phyloP scores from a whole-genome alignment of 345 rosid species.

The Anastatica hierochuntica region DNA sequence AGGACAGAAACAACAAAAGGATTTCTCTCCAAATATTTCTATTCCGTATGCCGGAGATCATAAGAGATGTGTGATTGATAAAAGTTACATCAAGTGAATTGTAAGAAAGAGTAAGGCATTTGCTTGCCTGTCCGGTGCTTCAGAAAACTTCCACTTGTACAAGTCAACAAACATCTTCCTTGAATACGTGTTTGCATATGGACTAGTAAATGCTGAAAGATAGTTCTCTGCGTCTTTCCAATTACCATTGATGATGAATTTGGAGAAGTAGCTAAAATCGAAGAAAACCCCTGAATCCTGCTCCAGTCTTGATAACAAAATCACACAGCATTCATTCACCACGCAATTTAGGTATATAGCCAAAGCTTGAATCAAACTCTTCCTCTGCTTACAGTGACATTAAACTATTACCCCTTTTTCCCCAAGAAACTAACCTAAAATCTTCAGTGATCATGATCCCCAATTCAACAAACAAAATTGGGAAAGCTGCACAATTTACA shows the following conservation, averaged over 20 bases:
- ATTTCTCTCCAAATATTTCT: too few relatives aligned
- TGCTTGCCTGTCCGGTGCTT: conserved; percentile 18
- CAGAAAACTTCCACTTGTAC: conserved; percentile 22
- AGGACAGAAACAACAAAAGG: background rate
- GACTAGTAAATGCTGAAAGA: conserved; percentile 29
- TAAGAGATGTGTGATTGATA: background rate
- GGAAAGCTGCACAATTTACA: too few relatives aligned
- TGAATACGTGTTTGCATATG: conserved; percentile 19
- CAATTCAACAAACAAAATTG: background rate
- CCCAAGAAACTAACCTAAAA: background rate
- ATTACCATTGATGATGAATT: conserved; percentile 17
- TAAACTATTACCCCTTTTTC: background rate
- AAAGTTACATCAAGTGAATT: background rate
- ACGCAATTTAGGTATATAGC: background rate
- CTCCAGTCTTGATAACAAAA: conserved; percentile 24
- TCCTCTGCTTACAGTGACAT: background rate
- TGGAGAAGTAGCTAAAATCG: conserved; percentile 17
- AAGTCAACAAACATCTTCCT: conserved; percentile 23
- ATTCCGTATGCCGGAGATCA: background rate
- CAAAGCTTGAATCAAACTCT: background rate
- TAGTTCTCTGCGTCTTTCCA: conserved; percentile 29
- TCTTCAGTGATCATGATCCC: background rate
- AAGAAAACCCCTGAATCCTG: conserved; percentile 30
- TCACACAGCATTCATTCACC: too few relatives aligned
- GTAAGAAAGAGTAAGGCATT: background rate